These are phyloP conservation scores for Zygosaccharomyces kombuchaensis DNA, from an alignment of 805 yeast species.

Conservation along the genomic window DNA sequence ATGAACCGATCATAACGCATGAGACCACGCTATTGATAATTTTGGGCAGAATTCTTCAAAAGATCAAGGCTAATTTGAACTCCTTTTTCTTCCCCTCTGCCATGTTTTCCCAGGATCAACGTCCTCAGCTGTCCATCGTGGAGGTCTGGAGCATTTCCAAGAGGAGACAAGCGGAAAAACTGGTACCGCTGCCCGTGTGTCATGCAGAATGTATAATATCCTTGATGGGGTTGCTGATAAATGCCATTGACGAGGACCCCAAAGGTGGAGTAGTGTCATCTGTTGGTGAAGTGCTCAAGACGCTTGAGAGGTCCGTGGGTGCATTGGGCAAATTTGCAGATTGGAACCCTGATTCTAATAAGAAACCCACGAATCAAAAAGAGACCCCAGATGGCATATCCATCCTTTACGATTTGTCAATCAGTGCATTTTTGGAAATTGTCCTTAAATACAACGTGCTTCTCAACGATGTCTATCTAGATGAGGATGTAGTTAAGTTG, in stretches of 20 bases:
- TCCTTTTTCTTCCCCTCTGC: constrained; percentile 29
- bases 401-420: constrained; percentile 57
- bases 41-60: constrained; percentile 11
- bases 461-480: constrained; percentile 59
- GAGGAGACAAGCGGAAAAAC: constrained; percentile 52
- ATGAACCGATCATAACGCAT: constrained; percentile 26
- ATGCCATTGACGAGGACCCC: constrained; percentile 62
- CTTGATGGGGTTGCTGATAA: constrained; percentile 45
- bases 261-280: constrained; percentile 48
- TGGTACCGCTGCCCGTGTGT: constrained; percentile 61
- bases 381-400: constrained; percentile 41
- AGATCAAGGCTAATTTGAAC: constrained; percentile 11
- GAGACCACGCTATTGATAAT: constrained; percentile 24
- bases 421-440: constrained; percentile 59
- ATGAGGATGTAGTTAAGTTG: constrained; percentile 58
- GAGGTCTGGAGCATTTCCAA: constrained; percentile 31
- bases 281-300: constrained; percentile 54
- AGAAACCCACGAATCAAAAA: constrained; percentile 14
- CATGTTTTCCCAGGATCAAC: constrained; percentile 11
- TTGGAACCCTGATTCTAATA: constrained; percentile 21
- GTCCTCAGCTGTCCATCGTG: constrained; percentile 22
- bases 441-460: constrained; percentile 60
- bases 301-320: constrained; percentile 58
- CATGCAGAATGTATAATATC: constrained; percentile 61
- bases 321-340: constrained; percentile 46